phyloP scores from a whole-genome alignment of 345 rosid species.

The Anastatica hierochuntica region DNA sequence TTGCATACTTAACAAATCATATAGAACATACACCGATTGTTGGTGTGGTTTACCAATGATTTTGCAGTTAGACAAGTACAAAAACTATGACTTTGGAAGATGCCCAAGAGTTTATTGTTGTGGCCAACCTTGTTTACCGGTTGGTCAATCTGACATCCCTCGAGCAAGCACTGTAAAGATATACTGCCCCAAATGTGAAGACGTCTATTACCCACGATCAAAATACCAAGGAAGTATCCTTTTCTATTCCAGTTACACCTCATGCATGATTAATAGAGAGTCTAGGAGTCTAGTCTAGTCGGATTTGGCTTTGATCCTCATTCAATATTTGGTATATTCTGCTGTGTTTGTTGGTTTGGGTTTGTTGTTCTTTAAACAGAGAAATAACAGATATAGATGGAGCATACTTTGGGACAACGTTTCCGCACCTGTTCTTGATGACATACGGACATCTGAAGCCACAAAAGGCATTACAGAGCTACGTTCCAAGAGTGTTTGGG shows the following conservation, averaged over 20 bases:
- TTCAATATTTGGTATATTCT: background rate
- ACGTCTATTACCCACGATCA: slow-evolving; percentile 71
- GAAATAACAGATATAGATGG: slow-evolving; percentile 63
- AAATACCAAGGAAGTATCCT: slow-evolving; percentile 91
- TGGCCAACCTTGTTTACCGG: slow-evolving; percentile 86
- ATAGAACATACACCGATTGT: background rate
- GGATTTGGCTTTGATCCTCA: background rate
- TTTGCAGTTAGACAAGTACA: slow-evolving; percentile 8
- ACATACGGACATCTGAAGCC: slow-evolving; percentile 59
- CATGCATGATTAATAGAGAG: no score
- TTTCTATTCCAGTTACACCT: background rate
- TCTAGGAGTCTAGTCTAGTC: no score
- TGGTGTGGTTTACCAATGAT: background rate
- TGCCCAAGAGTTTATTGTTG: slow-evolving; percentile 85
- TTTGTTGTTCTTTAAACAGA: slow-evolving; percentile 35
- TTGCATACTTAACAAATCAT: background rate
- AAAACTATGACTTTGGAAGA: slow-evolving; percentile 70
- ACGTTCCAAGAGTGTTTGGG: slow-evolving; percentile 81
- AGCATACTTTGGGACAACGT: slow-evolving; percentile 80
- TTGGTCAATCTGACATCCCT: slow-evolving; percentile 88
- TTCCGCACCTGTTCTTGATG: slow-evolving; percentile 76
- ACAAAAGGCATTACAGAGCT: slow-evolving; percentile 51
- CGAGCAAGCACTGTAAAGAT: slow-evolving; percentile 79
- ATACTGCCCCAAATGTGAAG: slow-evolving; percentile 85
- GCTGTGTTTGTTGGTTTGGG: background rate